Evolutionary conservation across 495 filamentous ascomycete species (phyloP).

Genomic region (Aspergillus avenaceus): DNA sequence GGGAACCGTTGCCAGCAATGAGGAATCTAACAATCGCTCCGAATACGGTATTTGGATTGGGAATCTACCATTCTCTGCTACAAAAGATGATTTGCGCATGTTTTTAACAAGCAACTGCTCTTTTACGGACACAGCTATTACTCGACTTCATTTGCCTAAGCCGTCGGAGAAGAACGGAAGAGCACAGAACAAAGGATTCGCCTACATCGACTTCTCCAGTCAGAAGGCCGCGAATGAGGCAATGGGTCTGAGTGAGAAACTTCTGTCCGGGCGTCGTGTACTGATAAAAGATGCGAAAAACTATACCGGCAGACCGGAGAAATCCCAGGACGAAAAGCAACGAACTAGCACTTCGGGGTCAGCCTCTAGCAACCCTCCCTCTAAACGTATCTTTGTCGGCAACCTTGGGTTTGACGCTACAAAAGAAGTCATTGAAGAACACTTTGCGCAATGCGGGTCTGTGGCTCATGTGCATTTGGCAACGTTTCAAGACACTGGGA

Average conservation of each 20-base stretch:
- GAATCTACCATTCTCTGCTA: slow-evolving; percentile 80
- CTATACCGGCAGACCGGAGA: slow-evolving; percentile 73
- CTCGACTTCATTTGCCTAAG: slow-evolving; percentile 75
- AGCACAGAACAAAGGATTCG: slow-evolving; percentile 79
- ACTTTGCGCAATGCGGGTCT: slow-evolving; percentile 79
- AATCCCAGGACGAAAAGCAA: slow-evolving; percentile 44
- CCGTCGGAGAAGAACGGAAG: slow-evolving; percentile 42
- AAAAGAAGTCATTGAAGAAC: slow-evolving; percentile 72
- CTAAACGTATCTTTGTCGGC: slow-evolving; percentile 82
- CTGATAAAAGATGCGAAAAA: slow-evolving; percentile 88
- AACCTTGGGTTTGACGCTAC: slow-evolving; percentile 83
- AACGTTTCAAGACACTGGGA: slow-evolving; percentile 93
- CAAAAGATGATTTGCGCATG: slow-evolving; percentile 62
- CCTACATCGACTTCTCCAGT: slow-evolving; percentile 88
- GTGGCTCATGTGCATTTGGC: slow-evolving; percentile 78
- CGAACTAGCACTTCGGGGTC: slow-evolving; percentile 22
- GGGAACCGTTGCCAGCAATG: slow-evolving; percentile 22
- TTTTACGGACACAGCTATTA: slow-evolving; percentile 67
- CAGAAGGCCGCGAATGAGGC: slow-evolving; percentile 63
- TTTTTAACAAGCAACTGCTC: slow-evolving; percentile 70
- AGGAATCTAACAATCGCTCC: slow-evolving; percentile 56
- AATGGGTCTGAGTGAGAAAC: slow-evolving; percentile 73
- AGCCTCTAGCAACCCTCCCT: slow-evolving; percentile 54
- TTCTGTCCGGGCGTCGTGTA: slow-evolving; percentile 68
- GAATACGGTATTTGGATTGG: slow-evolving; percentile 92